phyloP scores from a whole-genome alignment of 495 filamentous ascomycete genomes.

The Corynascus novoguineensis region DNA sequence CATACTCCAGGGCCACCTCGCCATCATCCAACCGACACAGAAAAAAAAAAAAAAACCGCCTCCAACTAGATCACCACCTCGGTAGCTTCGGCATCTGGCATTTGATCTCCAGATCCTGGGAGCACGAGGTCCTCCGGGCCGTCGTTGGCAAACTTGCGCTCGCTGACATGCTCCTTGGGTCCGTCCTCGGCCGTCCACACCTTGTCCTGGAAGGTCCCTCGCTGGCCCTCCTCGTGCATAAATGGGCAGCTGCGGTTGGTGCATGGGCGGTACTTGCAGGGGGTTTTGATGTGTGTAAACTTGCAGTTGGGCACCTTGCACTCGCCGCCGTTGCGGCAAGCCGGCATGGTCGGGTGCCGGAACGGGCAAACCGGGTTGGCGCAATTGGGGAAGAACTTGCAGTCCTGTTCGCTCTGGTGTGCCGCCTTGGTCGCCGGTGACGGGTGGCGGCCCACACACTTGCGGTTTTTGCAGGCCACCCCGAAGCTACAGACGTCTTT shows the following conservation, averaged over 20 bases:
- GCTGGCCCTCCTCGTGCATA: constrained; percentile 89
- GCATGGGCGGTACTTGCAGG: constrained; percentile 91
- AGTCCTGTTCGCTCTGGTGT: constrained; percentile 78
- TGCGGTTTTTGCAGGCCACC: constrained; percentile 87
- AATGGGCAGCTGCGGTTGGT: constrained; percentile 77
- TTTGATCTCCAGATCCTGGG: constrained; percentile 45
- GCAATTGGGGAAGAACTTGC: constrained; percentile 94
- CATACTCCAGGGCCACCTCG: not conserved
- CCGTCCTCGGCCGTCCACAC: constrained; percentile 73
- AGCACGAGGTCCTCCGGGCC: constrained; percentile 71
- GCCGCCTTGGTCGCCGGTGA: constrained; percentile 75
- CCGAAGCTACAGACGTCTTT: constrained; percentile 78
- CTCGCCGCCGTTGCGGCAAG: constrained; percentile 90
- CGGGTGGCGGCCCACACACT: constrained; percentile 87
- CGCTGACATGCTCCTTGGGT: constrained; percentile 66
- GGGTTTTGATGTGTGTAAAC: constrained; percentile 74
- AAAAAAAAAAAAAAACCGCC: too few relatives aligned
- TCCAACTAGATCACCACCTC: constrained; percentile 27
- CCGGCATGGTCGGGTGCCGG: constrained; percentile 69
- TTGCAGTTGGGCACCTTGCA: constrained; percentile 80
- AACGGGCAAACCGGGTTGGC: constrained; percentile 81
- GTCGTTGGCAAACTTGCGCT: constrained; percentile 85
- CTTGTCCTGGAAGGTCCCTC: constrained; percentile 74
- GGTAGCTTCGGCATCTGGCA: constrained; percentile 19
- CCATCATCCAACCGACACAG: constrained; percentile 2